Evolutionary conservation across 768 basidiomycete species (phyloP), one percentile per base, ranked within the genome.

Genomic region (Crucibulum laeve): DNA sequence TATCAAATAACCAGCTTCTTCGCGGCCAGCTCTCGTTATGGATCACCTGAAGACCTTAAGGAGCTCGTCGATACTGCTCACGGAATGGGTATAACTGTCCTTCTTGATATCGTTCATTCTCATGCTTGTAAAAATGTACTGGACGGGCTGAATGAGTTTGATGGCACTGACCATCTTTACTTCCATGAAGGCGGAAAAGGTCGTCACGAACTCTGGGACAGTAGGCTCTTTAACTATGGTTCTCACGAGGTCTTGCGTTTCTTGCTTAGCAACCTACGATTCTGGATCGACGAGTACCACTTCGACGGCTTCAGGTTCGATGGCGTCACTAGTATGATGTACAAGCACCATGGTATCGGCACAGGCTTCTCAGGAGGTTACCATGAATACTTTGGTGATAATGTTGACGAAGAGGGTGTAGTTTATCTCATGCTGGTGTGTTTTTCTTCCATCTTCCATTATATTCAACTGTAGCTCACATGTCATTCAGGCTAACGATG

Each of bases 271-370:
- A 99, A 99, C 62, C 68, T 98, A 36, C 81, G 95, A 17, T 99
- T 84, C 73, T 99, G 84, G 72, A 80, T 98, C 65, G 95, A 99
- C 46, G 88, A 91, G 58, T 99, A 88, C 65, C 79, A 78, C 53
- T 97, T 99, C 61, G 96, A 98, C 55, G 96, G 96, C 8, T 99
- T 97, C 79, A 73, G 96, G 33, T 99, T 99, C 59, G 96, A 99
- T 53, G 96, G 96, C 21, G 96, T 99, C 38, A 99, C 96, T 3
- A 94, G 91, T 58, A 98, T 98, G 95, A 94, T 99, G 91, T 99
- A 97, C 67, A 69, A 80, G 40, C 96, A 99, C 59, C 96, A 98
- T 63, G 96, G 96, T 7, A 98, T 98, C 53, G 95, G 95, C 13
- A 80, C 93, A 5, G 96, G 95, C 14, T 99, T 99, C 69, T 95